Percentiles rank a stretch among this genome's conserved stretches.
phyloP scores from a whole-genome alignment of 345 rosid species.

The Hibiscus tridactylites region DNA sequence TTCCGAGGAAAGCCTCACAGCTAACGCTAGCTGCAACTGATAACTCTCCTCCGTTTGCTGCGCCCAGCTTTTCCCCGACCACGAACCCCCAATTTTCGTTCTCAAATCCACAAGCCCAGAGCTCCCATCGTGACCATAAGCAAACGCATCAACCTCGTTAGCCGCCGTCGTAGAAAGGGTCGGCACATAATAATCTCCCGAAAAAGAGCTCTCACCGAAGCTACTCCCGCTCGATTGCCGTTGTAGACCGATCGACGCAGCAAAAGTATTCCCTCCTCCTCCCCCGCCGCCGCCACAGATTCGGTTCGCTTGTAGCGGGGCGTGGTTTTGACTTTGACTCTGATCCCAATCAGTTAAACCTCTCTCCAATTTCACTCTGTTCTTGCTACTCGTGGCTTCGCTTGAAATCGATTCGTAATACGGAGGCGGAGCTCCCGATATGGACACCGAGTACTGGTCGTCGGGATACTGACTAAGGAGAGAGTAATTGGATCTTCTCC shows the following conservation, averaged over 20 bases:
- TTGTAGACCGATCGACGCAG: slow-evolving; percentile 61
- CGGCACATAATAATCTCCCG: slow-evolving; percentile 77
- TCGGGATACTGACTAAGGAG: slow-evolving; percentile 72
- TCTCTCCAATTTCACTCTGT: slow-evolving; percentile 36
- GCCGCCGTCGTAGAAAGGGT: slow-evolving; percentile 48
- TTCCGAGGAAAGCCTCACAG: slow-evolving; percentile 83
- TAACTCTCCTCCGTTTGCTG: slow-evolving; percentile 99
- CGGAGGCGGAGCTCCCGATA: slow-evolving; percentile 39
- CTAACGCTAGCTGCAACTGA: slow-evolving; percentile 94
- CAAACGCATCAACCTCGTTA: slow-evolving; percentile 56
- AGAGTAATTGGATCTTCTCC: slow-evolving; percentile 83
- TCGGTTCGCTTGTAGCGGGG: slow-evolving; percentile 40
- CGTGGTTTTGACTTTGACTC: slow-evolving; percentile 30
- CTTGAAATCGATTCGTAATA: slow-evolving; percentile 58
- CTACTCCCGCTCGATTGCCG: slow-evolving; percentile 98
- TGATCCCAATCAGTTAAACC: slow-evolving; percentile 64
- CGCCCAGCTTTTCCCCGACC: slow-evolving; percentile 94
- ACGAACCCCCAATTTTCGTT: slow-evolving; percentile 37
- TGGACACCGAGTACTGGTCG: slow-evolving; percentile 45
- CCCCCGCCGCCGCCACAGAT: slow-evolving; percentile 8
- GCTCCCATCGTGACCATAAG: slow-evolving; percentile 46
- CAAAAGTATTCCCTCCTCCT: slow-evolving; percentile 26
- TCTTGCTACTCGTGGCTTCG: slow-evolving; percentile 30
- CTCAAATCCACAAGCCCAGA: slow-evolving; percentile 36
- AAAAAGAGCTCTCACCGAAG: slow-evolving; percentile 87